Conservation (phyloP, 2,329 filamentous ascomycete species). For the Colletotrichum magnum region DNA sequence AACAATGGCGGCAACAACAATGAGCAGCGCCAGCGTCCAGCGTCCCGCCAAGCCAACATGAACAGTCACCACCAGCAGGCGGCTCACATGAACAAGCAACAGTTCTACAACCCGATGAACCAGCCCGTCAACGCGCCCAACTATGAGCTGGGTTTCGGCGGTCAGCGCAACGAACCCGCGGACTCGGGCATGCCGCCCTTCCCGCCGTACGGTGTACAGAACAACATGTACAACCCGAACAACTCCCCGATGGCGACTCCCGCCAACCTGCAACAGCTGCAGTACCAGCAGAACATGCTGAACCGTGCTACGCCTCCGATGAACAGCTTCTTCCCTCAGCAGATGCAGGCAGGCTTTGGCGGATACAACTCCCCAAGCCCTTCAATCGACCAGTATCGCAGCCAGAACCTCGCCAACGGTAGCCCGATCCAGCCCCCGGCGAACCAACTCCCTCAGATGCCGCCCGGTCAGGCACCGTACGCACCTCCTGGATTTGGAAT, state of each 20-base stretch:
- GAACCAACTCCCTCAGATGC: conserved; percentile 58
- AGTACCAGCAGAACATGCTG: conserved; percentile 73
- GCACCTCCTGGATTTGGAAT: conserved; percentile 65
- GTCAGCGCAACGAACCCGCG: conserved; percentile 66
- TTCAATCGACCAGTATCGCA: conserved; percentile 69
- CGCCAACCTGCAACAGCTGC: conserved; percentile 68
- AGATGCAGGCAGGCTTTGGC: conserved; percentile 69
- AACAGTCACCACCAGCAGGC: conserved; percentile 60
- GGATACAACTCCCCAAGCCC: conserved; percentile 65
- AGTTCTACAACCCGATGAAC: conserved; percentile 67
- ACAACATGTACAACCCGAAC: conserved; percentile 64
- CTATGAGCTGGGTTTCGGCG: conserved; percentile 67
- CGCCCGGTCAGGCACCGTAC: conserved; percentile 59
- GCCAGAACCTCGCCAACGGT: conserved; percentile 64
- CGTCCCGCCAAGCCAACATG: conserved; percentile 67
- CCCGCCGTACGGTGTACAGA: conserved; percentile 64
- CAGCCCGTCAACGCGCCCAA: conserved; percentile 54
- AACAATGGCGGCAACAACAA: conserved; percentile 51
- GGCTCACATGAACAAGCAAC: conserved; percentile 59
- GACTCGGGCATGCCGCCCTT: conserved; percentile 67
- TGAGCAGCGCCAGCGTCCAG: conserved; percentile 68
- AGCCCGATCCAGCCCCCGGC: conserved; percentile 64
- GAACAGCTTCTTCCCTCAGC: conserved; percentile 68
- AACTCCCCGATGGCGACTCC: conserved; percentile 61
- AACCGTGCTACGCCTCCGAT: conserved; percentile 66